A percentile compares a stretch with the other conserved stretches of the same genome.
Conservation (phyloP, 1,139 yeast species). For the Lodderomyces elongisporus region DNA sequence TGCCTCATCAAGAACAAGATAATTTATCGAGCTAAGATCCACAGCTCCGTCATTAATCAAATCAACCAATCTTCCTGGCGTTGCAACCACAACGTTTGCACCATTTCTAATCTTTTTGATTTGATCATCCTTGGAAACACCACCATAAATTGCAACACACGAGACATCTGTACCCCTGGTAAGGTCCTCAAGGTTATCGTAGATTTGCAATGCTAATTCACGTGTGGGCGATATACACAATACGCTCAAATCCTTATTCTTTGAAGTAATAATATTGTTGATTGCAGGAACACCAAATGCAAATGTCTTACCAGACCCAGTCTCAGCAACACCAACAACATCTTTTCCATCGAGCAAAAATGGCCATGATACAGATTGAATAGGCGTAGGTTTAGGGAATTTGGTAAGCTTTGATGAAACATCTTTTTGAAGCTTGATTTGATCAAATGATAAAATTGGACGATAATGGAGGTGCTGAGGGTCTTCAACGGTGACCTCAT, state of each 20-base stretch:
- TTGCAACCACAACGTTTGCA: slow-evolving; percentile 79
- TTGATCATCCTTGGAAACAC: slow-evolving; percentile 94
- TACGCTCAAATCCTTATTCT: slow-evolving; percentile 58
- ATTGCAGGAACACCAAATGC: slow-evolving; percentile 99
- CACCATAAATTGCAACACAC: slow-evolving; percentile 91
- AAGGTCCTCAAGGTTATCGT: slow-evolving; percentile 71
- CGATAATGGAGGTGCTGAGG: slow-evolving; percentile 46
- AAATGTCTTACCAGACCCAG: slow-evolving; percentile 96
- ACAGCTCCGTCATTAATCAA: slow-evolving; percentile 85
- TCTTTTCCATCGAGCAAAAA: slow-evolving; percentile 74
- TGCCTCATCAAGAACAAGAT: slow-evolving; percentile 92
- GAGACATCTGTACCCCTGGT: slow-evolving; percentile 58
- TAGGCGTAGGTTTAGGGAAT: slow-evolving; percentile 91
- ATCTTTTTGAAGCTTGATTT: slow-evolving; percentile 51
- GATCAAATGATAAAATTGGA: slow-evolving; percentile 70
- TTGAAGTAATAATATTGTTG: slow-evolving; percentile 48
- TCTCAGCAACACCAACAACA: slow-evolving; percentile 96
- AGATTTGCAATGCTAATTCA: slow-evolving; percentile 91
- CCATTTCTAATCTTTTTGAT: slow-evolving; percentile 52
- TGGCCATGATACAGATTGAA: slow-evolving; percentile 98
- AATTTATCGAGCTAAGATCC: slow-evolving; percentile 61
- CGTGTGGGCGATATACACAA: slow-evolving; percentile 94
- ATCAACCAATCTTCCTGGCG: slow-evolving; percentile 95
- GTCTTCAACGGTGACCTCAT: slow-evolving; percentile 81
- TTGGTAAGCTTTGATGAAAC: slow-evolving; percentile 56